Conservation (phyloP, 2,329 filamentous ascomycete genomes). For the Mariannaea elegans region DNA sequence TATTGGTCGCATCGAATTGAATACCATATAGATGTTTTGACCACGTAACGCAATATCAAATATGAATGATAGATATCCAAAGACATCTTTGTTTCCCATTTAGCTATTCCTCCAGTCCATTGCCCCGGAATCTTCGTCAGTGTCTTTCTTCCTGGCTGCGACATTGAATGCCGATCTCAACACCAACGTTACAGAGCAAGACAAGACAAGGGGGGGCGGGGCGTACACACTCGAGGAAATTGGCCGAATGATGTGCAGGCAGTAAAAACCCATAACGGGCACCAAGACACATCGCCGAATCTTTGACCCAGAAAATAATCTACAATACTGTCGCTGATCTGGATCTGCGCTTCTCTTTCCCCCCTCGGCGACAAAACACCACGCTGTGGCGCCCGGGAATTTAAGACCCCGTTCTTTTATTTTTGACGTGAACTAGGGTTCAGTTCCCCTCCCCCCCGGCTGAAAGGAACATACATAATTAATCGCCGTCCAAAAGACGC, state of each 20-base stretch:
- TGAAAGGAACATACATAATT: too few species aligned
- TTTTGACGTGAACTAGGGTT: not conserved
- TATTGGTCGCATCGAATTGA: not conserved
- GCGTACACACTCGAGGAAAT: not conserved
- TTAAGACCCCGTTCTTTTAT: not conserved
- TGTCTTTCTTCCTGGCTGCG: not conserved
- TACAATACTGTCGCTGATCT: not conserved
- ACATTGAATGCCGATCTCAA: too few species aligned
- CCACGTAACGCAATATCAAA: not conserved
- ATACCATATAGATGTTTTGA: not conserved
- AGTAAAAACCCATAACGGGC: not conserved
- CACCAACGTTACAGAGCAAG: not conserved
- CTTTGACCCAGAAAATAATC: not conserved
- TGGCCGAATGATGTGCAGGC: not conserved
- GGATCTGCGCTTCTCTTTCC: not conserved
- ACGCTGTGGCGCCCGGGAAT: not conserved
- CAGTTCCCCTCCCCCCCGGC: not conserved
- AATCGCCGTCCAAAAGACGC: too few species aligned
- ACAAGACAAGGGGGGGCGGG: not conserved
- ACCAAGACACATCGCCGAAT: not conserved
- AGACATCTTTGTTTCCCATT: too few species aligned
- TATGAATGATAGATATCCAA: too few species aligned
- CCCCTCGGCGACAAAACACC: not conserved
- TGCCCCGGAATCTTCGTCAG: not conserved
- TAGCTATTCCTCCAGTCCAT: not conserved